Evolutionary conservation across 352 stramenopile species (phyloP).

Genomic region (Globisporangium viniferum): DNA sequence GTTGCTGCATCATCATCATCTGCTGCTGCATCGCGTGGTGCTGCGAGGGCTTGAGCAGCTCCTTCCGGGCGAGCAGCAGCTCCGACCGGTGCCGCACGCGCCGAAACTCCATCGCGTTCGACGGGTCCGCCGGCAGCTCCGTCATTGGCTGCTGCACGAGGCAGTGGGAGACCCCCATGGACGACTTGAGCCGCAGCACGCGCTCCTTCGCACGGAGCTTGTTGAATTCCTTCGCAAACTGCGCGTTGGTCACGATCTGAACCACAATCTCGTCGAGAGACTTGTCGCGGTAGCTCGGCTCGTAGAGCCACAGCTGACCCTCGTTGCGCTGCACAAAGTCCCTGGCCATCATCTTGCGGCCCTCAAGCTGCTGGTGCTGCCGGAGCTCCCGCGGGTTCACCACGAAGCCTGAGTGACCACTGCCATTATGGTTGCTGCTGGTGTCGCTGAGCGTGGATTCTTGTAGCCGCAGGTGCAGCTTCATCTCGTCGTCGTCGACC

Average conservation of each 20-base stretch:
- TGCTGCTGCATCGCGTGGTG: slow-evolving; percentile 22
- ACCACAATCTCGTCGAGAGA: slow-evolving; percentile 36
- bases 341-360: slow-evolving; percentile 48
- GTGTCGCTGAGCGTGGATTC: slow-evolving; percentile 25
- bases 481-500: slow-evolving; percentile 62
- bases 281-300: slow-evolving; percentile 36
- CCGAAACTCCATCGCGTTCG: slow-evolving; percentile 39
- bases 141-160: slow-evolving; percentile 38
- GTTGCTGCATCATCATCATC: slow-evolving; percentile 12
- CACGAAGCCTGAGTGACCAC: background rate
- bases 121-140: slow-evolving; percentile 30
- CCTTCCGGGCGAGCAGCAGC: slow-evolving; percentile 40
- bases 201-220: slow-evolving; percentile 57
- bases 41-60: slow-evolving; percentile 44
- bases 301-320: slow-evolving; percentile 58
- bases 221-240: slow-evolving; percentile 51
- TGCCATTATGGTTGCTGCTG: background rate
- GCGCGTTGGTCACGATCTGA: slow-evolving; percentile 39
- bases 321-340: slow-evolving; percentile 61
- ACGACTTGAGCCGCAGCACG: slow-evolving; percentile 59
- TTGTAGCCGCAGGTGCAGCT: slow-evolving; percentile 45
- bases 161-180: slow-evolving; percentile 45
- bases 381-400: slow-evolving; percentile 20
- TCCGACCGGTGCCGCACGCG: slow-evolving; percentile 48
- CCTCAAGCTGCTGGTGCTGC: slow-evolving; percentile 43